Base-by-base conservation (phyloP, 1,284 basidiomycete genomes). In the Mycena citricolor region DNA sequence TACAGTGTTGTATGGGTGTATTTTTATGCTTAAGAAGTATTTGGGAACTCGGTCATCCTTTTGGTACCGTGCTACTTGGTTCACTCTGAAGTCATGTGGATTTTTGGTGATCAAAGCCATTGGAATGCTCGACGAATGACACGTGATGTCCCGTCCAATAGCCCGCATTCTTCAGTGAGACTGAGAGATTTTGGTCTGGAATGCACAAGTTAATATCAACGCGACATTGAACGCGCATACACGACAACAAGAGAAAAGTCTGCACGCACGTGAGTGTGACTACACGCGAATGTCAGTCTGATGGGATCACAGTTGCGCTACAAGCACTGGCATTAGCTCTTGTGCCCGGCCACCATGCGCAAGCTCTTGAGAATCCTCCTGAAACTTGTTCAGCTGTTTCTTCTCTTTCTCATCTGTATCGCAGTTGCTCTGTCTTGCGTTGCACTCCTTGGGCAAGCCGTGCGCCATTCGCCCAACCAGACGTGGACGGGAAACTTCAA, bases 381-480 rank as follows among this genome's bases (percentile, higher is more conserved):
- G 28, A 63, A 67, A 40, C 40, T 63, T 23, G 63, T 60, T 51
- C 83, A 85, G 69, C 65, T 62, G 20, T 49, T 77, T 37, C 63
- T 87, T 34, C 66, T 83, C 5, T 62, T 86, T 39, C 51, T 77
- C 40, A 74, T 76, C 13, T 65, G 70, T 22, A 76, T 80, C 45
- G 74, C 79, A 32, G 66, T 77, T 28, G 76, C 76, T 22, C 66
- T 86, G 14, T 86, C 84, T 4, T 81, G 77, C 53, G 64, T 76
- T 2, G 72, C 79, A 0, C 65, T 87, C 37, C 71, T 88, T 36
- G 77, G 80, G 0, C 85, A 88, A 60, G 83, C 85, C 0, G 77
- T 84, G 24, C 71, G 85, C 39, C 83, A 77, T 0, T 70, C 81
- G 5, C 71, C 74, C 4, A 66, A 60, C 38, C 65, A 62, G 46